Base-by-base conservation (phyloP, 2,329 filamentous ascomycete species). In the Pseudogymnoascus verrucosus region DNA sequence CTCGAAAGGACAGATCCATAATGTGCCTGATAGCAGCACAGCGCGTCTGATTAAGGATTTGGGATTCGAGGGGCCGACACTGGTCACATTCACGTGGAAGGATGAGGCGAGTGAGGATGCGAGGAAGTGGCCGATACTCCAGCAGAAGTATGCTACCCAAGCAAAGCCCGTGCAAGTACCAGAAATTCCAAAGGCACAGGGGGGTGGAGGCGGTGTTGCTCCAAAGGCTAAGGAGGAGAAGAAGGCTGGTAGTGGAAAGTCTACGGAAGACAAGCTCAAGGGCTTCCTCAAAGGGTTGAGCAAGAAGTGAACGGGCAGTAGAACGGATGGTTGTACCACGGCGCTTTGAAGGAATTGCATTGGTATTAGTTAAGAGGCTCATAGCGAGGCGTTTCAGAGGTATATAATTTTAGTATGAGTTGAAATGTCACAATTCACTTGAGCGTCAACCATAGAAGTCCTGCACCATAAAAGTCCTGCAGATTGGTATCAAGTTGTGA, bases 71-170 rank as follows among this genome's bases (percentile, higher is more conserved):
- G 86, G 87, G 5, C 82, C 85, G 36, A 87, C 93, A 34, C 78
- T 96, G 7, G 78, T 97, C 47, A 93, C 88, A 65, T 83, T 96
- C 65, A 76, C 86, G 1, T 96, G 91, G 90, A 84, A 86, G 19
- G 82, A 87, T 57, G 79, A 75, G 39, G 89, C 87, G 1, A 79
- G 82, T n/a, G 70, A 77, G 1, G 77, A 80, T 10, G 82, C 81
- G 4, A 79, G 87, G 65, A 81, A 80, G 31, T 26, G n/a, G 28
- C 77, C 76, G 23, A 69, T 67, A 6, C 63, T 74, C 42, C 71
- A 74, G 69, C 68, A 74, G 1, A 77, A 78, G 26, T 79, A 88
- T 62, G 82, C 84, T 28, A 79, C 81, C 62, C 80, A 84, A 70
- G 91, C 90, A 0, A 83, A 83, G 72, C 82, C 87, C 64, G 78